phyloP scores from a whole-genome alignment of 192 early-diverging fungal species.

The Lunasporangiospora selenospora region DNA sequence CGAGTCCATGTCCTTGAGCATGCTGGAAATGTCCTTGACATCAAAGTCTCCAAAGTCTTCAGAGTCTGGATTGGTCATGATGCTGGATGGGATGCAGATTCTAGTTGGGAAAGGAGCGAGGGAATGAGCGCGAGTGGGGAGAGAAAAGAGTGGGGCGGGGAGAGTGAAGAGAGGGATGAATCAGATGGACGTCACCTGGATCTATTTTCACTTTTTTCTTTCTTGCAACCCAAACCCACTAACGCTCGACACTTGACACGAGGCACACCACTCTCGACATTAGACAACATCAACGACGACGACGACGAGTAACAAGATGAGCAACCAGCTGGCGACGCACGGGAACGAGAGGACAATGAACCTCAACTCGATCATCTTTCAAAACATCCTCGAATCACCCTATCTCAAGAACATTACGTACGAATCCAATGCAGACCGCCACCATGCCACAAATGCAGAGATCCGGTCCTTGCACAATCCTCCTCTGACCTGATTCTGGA shows the following conservation, averaged over 20 bases:
- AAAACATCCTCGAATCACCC: conserved; percentile 75
- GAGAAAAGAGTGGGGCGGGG: too few species aligned
- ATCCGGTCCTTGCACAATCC: conserved; percentile 2
- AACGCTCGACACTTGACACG: too few species aligned
- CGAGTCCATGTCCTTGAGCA: conserved; percentile 38
- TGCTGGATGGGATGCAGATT: not conserved
- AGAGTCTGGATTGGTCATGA: conserved; percentile 36
- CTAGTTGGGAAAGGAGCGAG: too few species aligned
- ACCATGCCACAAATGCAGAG: not conserved
- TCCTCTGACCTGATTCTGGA: not conserved
- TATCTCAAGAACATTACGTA: conserved; percentile 81
- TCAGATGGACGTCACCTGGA: too few species aligned
- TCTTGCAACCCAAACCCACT: not conserved
- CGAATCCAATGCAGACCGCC: conserved; percentile 20
- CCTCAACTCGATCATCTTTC: conserved; percentile 72
- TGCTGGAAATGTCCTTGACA: conserved; percentile 36
- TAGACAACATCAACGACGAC: not conserved
- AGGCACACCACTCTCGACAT: too few species aligned
- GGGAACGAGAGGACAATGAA: conserved; percentile 87
- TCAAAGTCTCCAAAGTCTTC: conserved; percentile 30
- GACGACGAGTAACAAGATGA: conserved; percentile 8
- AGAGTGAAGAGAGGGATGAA: too few species aligned
- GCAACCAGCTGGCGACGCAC: conserved; percentile 68
- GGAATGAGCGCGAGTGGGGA: not conserved
- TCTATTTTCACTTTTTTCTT: not conserved